phyloP scores from a whole-genome alignment of 345 rosid species.

The Hevea brasiliensis region DNA sequence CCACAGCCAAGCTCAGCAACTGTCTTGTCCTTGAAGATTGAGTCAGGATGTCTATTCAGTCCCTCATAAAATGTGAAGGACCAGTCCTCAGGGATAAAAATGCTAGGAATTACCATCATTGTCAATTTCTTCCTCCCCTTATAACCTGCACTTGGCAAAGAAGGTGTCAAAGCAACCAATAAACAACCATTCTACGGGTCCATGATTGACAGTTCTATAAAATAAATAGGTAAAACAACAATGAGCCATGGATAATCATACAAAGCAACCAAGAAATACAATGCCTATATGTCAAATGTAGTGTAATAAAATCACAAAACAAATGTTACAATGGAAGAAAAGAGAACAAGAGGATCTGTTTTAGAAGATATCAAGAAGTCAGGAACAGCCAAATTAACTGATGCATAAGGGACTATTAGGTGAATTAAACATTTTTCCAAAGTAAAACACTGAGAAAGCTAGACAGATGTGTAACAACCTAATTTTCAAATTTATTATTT shows the following conservation, averaged over 20 bases:
- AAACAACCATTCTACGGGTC: not conserved
- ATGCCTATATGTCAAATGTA: not conserved
- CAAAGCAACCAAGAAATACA: conserved; percentile 1
- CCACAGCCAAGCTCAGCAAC: conserved; percentile 98
- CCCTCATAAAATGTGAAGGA: conserved; percentile 96
- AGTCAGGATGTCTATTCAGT: conserved; percentile 86
- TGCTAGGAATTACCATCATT: conserved; percentile 96
- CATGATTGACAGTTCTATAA: not conserved
- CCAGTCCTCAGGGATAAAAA: conserved; percentile 94
- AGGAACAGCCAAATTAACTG: not conserved
- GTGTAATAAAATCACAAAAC: too few species aligned
- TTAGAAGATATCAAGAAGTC: not conserved
- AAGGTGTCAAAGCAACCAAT: conserved; percentile 9
- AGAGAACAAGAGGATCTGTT: not conserved
- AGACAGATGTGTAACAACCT: too few species aligned
- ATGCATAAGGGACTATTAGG: not conserved
- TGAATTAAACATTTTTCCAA: not conserved
- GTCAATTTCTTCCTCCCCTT: conserved; percentile 76
- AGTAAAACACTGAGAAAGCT: not conserved
- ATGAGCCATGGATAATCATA: conserved; percentile 2
- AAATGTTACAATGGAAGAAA: not conserved
- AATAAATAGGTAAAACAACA: not conserved
- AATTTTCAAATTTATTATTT: too few species aligned
- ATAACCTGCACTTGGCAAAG: conserved; percentile 46
- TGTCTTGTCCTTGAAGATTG: conserved; percentile 85